Evolutionary conservation across 1,284 basidiomycete genomes (phyloP).

Genomic region (Pholiota adiposa): DNA sequence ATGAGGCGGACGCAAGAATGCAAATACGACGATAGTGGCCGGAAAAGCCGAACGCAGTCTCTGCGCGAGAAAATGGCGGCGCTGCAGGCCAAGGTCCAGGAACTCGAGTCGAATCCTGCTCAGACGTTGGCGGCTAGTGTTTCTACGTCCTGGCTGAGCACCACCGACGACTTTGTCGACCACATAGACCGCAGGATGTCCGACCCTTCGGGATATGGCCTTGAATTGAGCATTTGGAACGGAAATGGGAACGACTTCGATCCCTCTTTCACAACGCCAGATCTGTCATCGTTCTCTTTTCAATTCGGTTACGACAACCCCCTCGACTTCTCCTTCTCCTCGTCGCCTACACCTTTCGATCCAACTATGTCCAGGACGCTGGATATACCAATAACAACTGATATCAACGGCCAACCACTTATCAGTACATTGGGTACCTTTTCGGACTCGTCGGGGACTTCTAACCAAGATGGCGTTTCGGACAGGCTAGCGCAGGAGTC

Average conservation of each 20-base stretch:
- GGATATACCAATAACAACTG: conserved; percentile 4
- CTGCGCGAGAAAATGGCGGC: conserved; percentile 59
- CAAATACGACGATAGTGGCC: conserved; percentile 63
- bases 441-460: conserved; percentile 18
- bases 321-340: neutral
- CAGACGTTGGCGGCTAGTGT: conserved; percentile 22
- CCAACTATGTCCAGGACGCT: conserved; percentile 10
- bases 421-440: conserved; percentile 6
- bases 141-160: neutral
- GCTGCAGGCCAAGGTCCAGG: conserved; percentile 56
- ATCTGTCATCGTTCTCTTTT: conserved; percentile 2
- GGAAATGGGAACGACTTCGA: conserved; percentile 1
- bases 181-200: neutral
- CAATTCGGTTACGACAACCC: neutral
- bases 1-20: conserved; percentile 57
- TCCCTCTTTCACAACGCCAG: neutral
- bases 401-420: conserved; percentile 1
- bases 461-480: conserved; percentile 15
- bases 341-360: conserved; percentile 9
- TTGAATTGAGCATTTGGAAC: conserved; percentile 5
- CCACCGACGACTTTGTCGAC: conserved; percentile 1
- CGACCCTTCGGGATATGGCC: neutral
- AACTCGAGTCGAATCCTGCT: conserved; percentile 46
- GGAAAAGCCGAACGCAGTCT: conserved; percentile 63
- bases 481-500: conserved; percentile 15